Evolutionary conservation across 148 eudicot genomes (phyloP), one percentile per base, ranked within the genome.

Genomic region (Rhododendron griersonianum): DNA sequence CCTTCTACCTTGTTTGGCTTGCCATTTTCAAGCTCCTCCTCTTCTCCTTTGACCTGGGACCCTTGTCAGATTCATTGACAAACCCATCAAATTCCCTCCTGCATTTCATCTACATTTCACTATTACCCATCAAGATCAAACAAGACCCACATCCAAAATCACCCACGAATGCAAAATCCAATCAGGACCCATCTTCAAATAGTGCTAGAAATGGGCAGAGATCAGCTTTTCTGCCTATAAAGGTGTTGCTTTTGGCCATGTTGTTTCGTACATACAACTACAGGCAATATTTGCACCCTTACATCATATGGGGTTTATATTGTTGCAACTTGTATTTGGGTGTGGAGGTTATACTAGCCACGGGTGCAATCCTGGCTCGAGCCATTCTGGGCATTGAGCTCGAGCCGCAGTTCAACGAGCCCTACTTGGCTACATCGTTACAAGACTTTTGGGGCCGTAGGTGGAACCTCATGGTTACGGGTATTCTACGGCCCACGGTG

Each of bases 371-470:
- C 57, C 41, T 90, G 30, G 92, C 87, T 47, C 73, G 86, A 69
- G 88, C 89, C 79, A 35, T 86, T 2, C 81, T 92, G 5, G 95
- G 93, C 5, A 25, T 94, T 39, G 92, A 91, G 61, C 71, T 91
- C 2, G 91, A 88, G 65, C 92, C 93, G 9, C 94, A 90, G 87
- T 93, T 90, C 82, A 69, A 91, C 30, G 92, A 93, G 77, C 95
- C 95, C 2, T 93, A 93, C 57, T 30, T 92, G 2, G 73, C 93
- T 41, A 90, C 95, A 6, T 93, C 95, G 16, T 88, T 94, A 3
- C 96, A 93, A 30, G 93, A 94, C 83, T 94, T 94, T 74, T 94
- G 95, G 96, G 94, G 94, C 33, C 90, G 90, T 9, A 84, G 96
- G 85, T 94, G 96, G 95, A 94, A 94, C 82, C 91, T 93, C 47